Conservation (phyloP, 2,329 filamentous ascomycete species). For the Epichloe elymi region DNA sequence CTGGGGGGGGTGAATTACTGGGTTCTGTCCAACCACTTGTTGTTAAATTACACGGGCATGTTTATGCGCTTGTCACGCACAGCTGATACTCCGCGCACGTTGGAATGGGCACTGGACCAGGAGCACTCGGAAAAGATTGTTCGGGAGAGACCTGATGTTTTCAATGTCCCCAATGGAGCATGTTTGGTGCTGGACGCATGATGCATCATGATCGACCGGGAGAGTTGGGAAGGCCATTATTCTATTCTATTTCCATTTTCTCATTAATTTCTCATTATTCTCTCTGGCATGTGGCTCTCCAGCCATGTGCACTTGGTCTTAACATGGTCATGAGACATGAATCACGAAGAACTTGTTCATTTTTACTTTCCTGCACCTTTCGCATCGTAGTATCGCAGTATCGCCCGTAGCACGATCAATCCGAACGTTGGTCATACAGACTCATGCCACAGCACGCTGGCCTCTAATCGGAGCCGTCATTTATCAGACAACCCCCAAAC, state of each 20-base stretch:
- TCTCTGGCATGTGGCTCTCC: background rate
- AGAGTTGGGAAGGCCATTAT: background rate
- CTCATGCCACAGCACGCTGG: no score
- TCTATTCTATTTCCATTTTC: background rate
- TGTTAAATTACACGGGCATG: constrained; percentile 4
- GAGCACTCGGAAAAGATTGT: constrained; percentile 2
- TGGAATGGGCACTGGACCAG: constrained; percentile 7
- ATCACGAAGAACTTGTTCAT: background rate
- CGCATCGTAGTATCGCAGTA: no score
- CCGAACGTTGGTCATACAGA: no score
- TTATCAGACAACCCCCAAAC: no score
- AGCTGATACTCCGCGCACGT: constrained; percentile 3
- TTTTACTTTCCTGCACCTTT: no score
- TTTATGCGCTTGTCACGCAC: constrained; percentile 7
- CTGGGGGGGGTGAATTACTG: constrained; percentile 6
- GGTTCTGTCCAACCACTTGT: constrained; percentile 4
- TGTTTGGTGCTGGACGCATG: constrained; percentile 6
- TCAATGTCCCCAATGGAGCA: constrained; percentile 3
- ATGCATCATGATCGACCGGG: background rate
- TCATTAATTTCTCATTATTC: background rate
- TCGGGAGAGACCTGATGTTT: background rate
- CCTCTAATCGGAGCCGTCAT: no score
- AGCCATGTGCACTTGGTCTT: background rate
- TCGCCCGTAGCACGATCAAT: no score
- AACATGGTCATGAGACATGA: background rate